Base-by-base conservation (phyloP, 1,139 yeast species). In the Lodderomyces margitis region DNA sequence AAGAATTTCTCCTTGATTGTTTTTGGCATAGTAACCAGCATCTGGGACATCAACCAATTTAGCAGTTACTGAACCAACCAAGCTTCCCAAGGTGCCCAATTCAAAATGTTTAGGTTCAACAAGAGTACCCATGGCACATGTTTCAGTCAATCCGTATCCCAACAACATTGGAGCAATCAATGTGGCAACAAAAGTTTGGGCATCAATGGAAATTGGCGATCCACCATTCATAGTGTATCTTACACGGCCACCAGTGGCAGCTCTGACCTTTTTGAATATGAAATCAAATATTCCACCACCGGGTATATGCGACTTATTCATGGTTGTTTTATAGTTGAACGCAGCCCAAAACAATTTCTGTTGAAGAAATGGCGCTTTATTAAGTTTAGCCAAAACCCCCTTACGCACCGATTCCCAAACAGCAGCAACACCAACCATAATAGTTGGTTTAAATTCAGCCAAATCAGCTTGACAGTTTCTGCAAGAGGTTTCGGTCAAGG, bases 371-470 rank as follows among this genome's bases (percentile, higher is more conserved):
- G 96, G 87, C 56, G 76, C 76, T 54, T 80, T 78, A 51, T 74
- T 71, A 47, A 94, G 76, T 68, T 91, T 91, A 42, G 80, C 78
- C 49, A 87, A 54, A 46, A 92, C 86, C 44, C 98, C 99, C 71
- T 92, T 92, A 66, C 95, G 84, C 47, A 92, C 88, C 23, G 85
- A 78, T 71, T 92, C 99, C 96, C 97, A 94, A 42, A 92, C 98
- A 2, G 98, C 96, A 12, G 98, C 98, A 43, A 94, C 98, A 62
- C 96, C 98, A 50, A 89, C 96, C 96, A 92, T 87, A 52, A 92
- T 68, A 9, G 96, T 85, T 47, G 99, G 99, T 62, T 80, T 77
- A 66, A 88, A 87, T 59, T 86, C 89, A 46, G 78, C 78, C 69
- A 92, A 79, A 62, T 92, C 99, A 55, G 96, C 92, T 46, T 78